phyloP scores from a whole-genome alignment of 2,329 filamentous ascomycete genomes.

The Hypoxylon sp. region DNA sequence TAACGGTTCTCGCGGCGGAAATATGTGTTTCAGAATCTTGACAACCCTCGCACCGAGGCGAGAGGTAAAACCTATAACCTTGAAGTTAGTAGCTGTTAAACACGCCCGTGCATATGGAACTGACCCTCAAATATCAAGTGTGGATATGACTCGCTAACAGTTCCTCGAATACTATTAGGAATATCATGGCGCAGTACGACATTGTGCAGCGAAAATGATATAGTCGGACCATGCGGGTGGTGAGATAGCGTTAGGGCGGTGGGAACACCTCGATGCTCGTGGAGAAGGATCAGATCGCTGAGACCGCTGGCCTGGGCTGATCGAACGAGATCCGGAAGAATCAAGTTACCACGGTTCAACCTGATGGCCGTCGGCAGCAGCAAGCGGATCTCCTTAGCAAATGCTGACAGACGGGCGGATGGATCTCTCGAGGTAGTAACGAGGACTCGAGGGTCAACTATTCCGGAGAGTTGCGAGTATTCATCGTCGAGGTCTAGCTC shows the following conservation, averaged over 20 bases:
- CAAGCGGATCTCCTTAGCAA: constrained; percentile 90
- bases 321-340: constrained; percentile 85
- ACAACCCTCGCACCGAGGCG: constrained; percentile 83
- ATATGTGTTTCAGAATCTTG: constrained; percentile 92
- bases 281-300: constrained; percentile 85
- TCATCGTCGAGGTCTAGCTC: constrained; percentile 86
- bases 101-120: background rate
- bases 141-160: constrained; percentile 91
- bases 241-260: constrained; percentile 86
- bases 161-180: constrained; percentile 85
- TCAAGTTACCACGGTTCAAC: constrained; percentile 89
- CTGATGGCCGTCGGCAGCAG: constrained; percentile 86
- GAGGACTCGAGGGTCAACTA: constrained; percentile 88
- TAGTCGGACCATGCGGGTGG: constrained; percentile 82
- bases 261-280: constrained; percentile 92
- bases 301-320: constrained; percentile 85
- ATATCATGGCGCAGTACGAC: constrained; percentile 94
- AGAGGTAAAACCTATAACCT: constrained; percentile 73
- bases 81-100: constrained; percentile 16
- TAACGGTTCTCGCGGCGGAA: constrained; percentile 85
- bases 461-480: constrained; percentile 89
- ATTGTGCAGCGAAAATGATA: constrained; percentile 90
- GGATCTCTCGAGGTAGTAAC: constrained; percentile 93
- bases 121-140: constrained; percentile 89
- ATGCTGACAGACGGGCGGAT: constrained; percentile 84